Conservation (phyloP, 495 filamentous ascomycete species). For the Astrothelium macrocarpum region DNA sequence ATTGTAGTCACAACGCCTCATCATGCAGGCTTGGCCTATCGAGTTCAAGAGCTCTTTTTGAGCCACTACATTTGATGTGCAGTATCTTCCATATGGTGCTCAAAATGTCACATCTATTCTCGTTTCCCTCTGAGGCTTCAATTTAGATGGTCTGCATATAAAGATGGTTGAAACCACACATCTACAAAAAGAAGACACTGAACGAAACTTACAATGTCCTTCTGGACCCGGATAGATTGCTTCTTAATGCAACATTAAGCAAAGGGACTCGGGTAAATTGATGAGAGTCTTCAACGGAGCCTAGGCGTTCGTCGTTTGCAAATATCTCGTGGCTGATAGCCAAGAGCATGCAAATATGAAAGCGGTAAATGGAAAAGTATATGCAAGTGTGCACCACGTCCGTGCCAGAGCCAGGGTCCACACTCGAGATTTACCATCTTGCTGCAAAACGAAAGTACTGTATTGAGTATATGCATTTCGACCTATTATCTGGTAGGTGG, state of each 20-base stretch:
- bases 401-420: neutral
- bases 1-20: no score
- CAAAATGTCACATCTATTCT: neutral
- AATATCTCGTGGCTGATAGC: neutral
- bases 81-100: neutral
- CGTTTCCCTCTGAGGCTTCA: neutral
- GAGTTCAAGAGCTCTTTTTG: neutral
- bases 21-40: neutral
- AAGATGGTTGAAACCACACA: neutral
- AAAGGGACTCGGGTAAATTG: neutral
- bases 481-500: no score
- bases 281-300: neutral
- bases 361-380: neutral
- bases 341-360: neutral
- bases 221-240: constrained; percentile 3
- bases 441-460: neutral
- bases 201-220: neutral
- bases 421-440: neutral
- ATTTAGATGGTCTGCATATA: neutral
- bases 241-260: neutral
- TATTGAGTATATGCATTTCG: neutral
- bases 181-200: neutral
- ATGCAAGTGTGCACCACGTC: neutral
- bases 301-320: neutral
- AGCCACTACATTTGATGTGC: neutral